These are phyloP conservation scores for Petunia secreta DNA, from an alignment of 257 asterid species.

Conservation along the genomic window DNA sequence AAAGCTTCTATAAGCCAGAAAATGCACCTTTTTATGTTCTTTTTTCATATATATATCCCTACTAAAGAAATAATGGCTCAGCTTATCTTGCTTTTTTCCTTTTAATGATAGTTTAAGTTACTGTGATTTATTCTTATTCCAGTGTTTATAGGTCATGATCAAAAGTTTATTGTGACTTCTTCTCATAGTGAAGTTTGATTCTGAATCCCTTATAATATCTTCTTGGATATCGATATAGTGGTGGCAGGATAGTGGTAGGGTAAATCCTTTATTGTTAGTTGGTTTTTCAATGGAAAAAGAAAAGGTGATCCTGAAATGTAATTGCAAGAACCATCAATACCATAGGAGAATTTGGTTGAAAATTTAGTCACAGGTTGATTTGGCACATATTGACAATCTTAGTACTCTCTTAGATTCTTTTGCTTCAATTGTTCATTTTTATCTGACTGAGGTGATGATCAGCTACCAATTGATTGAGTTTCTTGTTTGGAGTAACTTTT, in stretches of 20 bases:
- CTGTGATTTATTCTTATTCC: not conserved
- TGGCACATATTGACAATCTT: constrained; percentile 32
- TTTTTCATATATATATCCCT: not conserved
- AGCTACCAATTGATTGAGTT: not conserved
- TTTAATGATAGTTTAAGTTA: constrained; percentile 17
- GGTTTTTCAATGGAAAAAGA: constrained; percentile 33
- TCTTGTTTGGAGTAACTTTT: not conserved
- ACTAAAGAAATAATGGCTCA: not conserved
- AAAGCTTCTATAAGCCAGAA: constrained; percentile 2
- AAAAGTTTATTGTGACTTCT: constrained; percentile 10
- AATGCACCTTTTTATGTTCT: constrained; percentile 7
- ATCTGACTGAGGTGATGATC: no score
- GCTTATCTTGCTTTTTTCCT: constrained; percentile 35
- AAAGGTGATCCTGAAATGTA: constrained; percentile 31
- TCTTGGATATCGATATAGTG: not conserved
- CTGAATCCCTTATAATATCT: not conserved
- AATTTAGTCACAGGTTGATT: constrained; percentile 30
- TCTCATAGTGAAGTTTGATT: not conserved
- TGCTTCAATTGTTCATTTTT: constrained; percentile 31
- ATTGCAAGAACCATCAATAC: constrained; percentile 40
- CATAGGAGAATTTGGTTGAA: constrained; percentile 19
- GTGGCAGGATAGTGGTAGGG: constrained; percentile 38
- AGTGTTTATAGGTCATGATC: constrained; percentile 27
- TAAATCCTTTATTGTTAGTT: constrained; percentile 26
- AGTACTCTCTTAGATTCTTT: not conserved